These are phyloP conservation scores for Trichocomaceae sp. DNA, from an alignment of 2,329 filamentous ascomycete species.

Conservation along the genomic window DNA sequence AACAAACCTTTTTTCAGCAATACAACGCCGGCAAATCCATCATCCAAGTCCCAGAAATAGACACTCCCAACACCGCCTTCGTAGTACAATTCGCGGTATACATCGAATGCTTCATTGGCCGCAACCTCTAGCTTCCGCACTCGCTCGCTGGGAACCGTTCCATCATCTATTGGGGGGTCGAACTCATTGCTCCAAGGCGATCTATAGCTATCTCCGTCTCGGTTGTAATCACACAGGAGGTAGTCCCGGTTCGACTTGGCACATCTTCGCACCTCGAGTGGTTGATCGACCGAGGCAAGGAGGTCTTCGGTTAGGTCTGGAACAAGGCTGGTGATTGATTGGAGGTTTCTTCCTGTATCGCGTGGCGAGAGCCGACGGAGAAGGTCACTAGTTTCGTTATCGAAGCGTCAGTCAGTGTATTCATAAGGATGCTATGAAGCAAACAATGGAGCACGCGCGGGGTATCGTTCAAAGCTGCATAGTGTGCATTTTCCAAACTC, in stretches of 20 bases:
- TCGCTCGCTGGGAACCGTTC: constrained; percentile 79
- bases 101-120: constrained; percentile 93
- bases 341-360: constrained; percentile 80
- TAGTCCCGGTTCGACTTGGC: constrained; percentile 87
- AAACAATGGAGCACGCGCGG: not conserved
- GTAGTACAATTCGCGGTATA: constrained; percentile 87
- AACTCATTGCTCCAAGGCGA: constrained; percentile 99
- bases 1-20: constrained; percentile 81
- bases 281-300: constrained; percentile 94
- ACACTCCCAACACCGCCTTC: constrained; percentile 94
- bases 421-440: no score
- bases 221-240: constrained; percentile 98
- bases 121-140: constrained; percentile 89
- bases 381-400: constrained; percentile 63
- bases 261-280: constrained; percentile 78
- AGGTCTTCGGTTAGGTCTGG: constrained; percentile 95
- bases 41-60: constrained; percentile 97
- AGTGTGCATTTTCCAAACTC: not conserved
- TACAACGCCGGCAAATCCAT: constrained; percentile 94
- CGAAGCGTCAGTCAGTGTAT: not conserved
- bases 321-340: constrained; percentile 77
- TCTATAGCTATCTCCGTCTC: constrained; percentile 94
- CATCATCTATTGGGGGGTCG: constrained; percentile 82
- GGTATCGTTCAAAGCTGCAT: not conserved
- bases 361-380: constrained; percentile 96